Percentiles rank a stretch among this genome's conserved stretches.
Conservation (phyloP, 1,284 basidiomycete genomes). For the Cryptococcus sp. region DNA sequence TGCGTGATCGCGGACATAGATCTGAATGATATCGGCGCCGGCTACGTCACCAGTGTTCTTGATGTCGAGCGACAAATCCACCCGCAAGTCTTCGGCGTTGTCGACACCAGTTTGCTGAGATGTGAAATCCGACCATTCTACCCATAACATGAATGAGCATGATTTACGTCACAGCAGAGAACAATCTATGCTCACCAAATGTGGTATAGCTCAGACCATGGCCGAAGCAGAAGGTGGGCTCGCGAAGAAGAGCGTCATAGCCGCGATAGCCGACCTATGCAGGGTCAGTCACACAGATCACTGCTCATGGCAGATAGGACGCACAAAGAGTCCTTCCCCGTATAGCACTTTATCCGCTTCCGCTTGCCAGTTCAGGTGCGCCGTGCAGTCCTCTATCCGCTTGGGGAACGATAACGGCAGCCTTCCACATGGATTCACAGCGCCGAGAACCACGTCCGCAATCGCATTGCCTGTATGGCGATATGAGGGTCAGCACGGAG, state of each 20-base stretch:
- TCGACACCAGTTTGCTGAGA: neutral
- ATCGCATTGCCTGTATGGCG: constrained; percentile 18
- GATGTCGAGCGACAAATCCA: neutral
- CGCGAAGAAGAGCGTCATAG: no score
- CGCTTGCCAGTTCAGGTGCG: constrained; percentile 20
- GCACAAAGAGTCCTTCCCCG: constrained; percentile 6
- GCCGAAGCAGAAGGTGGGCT: constrained; percentile 71
- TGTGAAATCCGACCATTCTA: neutral
- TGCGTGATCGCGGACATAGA: neutral
- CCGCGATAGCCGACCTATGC: no score
- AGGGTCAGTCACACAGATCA: no score
- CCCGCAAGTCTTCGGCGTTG: neutral
- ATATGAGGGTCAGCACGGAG: no score
- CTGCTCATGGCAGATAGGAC: neutral
- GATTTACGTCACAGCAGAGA: no score
- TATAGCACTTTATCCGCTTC: neutral
- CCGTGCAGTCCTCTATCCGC: constrained; percentile 35
- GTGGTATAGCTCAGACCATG: constrained; percentile 71
- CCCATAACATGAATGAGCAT: no score
- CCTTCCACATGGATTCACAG: constrained; percentile 44
- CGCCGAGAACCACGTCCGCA: constrained; percentile 44
- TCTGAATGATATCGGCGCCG: neutral
- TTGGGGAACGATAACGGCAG: constrained; percentile 41
- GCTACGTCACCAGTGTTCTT: neutral
- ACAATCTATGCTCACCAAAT: constrained; percentile 57